These are phyloP conservation scores for Funneliformis mosseae DNA, from an alignment of 192 early-diverging fungal species.

Conservation along the genomic window DNA sequence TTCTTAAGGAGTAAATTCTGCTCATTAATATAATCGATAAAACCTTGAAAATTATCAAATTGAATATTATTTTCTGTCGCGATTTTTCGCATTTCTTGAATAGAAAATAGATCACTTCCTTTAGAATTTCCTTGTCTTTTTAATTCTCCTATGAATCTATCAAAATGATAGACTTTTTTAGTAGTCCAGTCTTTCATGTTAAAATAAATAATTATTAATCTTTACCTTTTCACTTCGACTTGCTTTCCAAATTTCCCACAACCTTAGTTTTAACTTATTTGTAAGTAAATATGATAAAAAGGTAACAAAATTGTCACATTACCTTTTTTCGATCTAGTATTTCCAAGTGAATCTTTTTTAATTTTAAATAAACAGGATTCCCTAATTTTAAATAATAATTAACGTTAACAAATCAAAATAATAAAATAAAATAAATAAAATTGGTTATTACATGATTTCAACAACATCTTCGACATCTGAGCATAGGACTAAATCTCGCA, in stretches of 20 bases:
- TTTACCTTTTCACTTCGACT: constrained; percentile 30
- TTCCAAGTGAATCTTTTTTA: constrained; percentile 30
- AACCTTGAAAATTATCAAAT: constrained; percentile 61
- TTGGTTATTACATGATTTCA: constrained; percentile 83
- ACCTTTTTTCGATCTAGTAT: constrained; percentile 8
- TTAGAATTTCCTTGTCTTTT: constrained; percentile 58
- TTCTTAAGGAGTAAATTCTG: constrained; percentile 76
- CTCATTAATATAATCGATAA: constrained; percentile 73
- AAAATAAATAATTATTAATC: not conserved
- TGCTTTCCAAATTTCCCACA: constrained; percentile 34
- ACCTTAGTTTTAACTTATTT: too few relatives aligned
- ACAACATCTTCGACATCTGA: constrained; percentile 77
- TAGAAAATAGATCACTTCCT: constrained; percentile 68
- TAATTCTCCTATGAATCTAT: constrained; percentile 62
- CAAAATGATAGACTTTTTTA: too few relatives aligned
- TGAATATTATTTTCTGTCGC: constrained; percentile 57
- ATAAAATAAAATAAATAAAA: too few relatives aligned
- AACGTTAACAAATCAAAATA: constrained; percentile 42
- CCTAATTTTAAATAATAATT: constrained; percentile 55
- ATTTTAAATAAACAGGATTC: constrained; percentile 65
- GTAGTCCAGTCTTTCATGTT: too few relatives aligned
- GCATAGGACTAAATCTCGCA: constrained; percentile 71
- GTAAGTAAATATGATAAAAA: too few relatives aligned
- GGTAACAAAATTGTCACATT: too few relatives aligned
- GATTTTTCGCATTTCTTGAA: constrained; percentile 62